A percentile compares a stretch with the other conserved stretches of the same genome.
Conservation (phyloP, 306 rosid genomes). For the Pterocarpus macrocarpus region DNA sequence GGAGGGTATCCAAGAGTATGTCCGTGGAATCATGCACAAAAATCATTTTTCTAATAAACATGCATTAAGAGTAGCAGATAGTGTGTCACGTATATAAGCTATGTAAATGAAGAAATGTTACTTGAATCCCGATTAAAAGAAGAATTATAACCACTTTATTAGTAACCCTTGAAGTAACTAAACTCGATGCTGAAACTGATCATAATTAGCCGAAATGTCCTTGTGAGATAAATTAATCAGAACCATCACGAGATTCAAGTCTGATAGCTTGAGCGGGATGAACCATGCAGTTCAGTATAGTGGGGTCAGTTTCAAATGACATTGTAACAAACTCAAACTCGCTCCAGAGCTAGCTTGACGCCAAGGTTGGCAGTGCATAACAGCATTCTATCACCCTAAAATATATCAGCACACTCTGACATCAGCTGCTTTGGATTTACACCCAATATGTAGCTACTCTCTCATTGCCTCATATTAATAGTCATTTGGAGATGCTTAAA, state of each 20-base stretch:
- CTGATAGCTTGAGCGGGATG: not conserved
- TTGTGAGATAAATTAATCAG: conserved; percentile 5
- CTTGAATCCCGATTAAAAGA: not conserved
- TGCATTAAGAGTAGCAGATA: conserved; percentile 15
- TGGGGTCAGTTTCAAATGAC: conserved; percentile 7
- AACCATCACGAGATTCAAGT: conserved; percentile 24
- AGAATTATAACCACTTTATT: too few relatives aligned
- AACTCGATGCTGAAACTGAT: too few relatives aligned
- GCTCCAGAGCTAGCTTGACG: conserved; percentile 25
- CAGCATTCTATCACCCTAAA: not conserved
- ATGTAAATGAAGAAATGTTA: not conserved
- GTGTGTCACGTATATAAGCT: not conserved
- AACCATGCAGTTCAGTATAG: not conserved
- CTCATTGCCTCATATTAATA: not conserved
- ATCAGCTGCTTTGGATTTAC: not conserved
- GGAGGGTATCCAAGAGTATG: too few relatives aligned
- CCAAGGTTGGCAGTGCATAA: conserved; percentile 24
- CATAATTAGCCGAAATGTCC: not conserved
- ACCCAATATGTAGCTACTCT: not conserved
- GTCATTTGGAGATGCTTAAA: not conserved
- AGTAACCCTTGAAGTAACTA: too few relatives aligned
- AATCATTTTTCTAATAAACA: not conserved
- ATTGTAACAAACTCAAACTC: conserved; percentile 20
- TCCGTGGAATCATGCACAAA: too few relatives aligned
- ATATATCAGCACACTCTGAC: not conserved